Percentiles rank a stretch among this genome's conserved stretches.
phyloP scores from a whole-genome alignment of 2,329 filamentous ascomycete genomes.

The Xenosphaeropsis pyriputrescens region DNA sequence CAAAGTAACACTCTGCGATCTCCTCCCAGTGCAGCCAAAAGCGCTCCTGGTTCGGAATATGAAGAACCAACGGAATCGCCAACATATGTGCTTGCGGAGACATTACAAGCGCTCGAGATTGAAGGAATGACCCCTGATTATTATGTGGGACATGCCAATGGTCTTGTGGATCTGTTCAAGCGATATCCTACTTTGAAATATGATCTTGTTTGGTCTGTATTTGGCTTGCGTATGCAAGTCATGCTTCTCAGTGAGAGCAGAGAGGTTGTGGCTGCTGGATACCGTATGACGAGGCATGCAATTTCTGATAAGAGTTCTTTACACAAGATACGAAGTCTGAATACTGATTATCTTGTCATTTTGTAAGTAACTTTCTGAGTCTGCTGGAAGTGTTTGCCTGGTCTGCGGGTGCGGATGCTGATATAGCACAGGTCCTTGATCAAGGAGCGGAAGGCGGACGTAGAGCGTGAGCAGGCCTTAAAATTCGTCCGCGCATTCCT shows the following conservation, averaged over 20 bases:
- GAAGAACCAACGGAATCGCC: constrained; percentile 72
- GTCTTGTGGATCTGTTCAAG: constrained; percentile 91
- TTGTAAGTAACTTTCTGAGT: constrained; percentile 27
- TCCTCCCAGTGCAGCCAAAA: constrained; percentile 38
- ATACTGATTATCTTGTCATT: constrained; percentile 87
- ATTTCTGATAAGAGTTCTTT: constrained; percentile 86
- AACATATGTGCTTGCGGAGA: constrained; percentile 79
- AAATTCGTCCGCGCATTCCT: constrained; percentile 94
- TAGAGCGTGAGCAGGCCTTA: constrained; percentile 90
- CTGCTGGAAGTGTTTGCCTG: no score
- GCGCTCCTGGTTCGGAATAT: constrained; percentile 41
- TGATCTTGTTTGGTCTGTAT: constrained; percentile 90
- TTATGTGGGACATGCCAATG: constrained; percentile 87
- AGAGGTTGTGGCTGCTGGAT: constrained; percentile 90
- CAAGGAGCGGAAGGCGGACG: constrained; percentile 92
- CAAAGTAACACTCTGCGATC: constrained; percentile 36
- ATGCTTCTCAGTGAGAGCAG: constrained; percentile 93
- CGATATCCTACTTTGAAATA: constrained; percentile 88
- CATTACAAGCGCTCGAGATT: constrained; percentile 76
- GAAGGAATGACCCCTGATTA: constrained; percentile 85
- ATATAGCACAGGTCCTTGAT: constrained; percentile 51
- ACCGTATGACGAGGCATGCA: constrained; percentile 83
- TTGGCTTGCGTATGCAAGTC: constrained; percentile 83
- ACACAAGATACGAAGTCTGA: constrained; percentile 71
- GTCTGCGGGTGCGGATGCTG: not conserved